These are phyloP conservation scores for Aphanocladium album DNA, from an alignment of 2,329 filamentous ascomycete genomes.

Conservation along the genomic window DNA sequence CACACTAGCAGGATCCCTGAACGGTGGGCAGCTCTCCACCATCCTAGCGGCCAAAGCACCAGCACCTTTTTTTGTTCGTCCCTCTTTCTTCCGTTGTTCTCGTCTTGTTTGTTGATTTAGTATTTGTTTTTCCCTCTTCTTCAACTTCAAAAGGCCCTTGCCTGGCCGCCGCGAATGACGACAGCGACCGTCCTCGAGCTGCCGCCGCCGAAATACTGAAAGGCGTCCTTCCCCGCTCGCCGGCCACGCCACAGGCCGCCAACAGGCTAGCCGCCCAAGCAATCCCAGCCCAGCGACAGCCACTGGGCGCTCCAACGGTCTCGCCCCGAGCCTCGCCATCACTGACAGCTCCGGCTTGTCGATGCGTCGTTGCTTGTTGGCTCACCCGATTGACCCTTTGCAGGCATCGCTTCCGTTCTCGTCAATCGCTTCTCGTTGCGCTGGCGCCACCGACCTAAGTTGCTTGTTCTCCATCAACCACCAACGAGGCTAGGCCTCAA, in stretches of 20 bases:
- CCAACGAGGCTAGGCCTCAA: neutral
- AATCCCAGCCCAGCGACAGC: neutral
- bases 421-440: neutral
- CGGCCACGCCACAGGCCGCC: neutral
- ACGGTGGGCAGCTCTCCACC: constrained; percentile 11
- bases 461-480: neutral
- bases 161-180: constrained; percentile 4
- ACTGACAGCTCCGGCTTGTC: neutral
- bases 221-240: neutral
- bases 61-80: neutral
- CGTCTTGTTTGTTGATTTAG: neutral
- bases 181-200: neutral
- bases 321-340: neutral
- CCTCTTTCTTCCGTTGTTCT: neutral
- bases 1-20: neutral
- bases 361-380: neutral
- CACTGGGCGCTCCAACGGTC: neutral
- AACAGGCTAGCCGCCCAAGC: neutral
- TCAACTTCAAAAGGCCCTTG: neutral
- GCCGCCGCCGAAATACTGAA: neutral
- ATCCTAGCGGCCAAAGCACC: neutral
- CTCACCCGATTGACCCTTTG: neutral
- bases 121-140: neutral
- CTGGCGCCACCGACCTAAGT: neutral
- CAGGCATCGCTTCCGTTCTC: neutral